A percentile compares a stretch with the other conserved stretches of the same genome.
Conservation (phyloP, 2,329 filamentous ascomycete genomes). For the Pseudocercospora vitis region DNA sequence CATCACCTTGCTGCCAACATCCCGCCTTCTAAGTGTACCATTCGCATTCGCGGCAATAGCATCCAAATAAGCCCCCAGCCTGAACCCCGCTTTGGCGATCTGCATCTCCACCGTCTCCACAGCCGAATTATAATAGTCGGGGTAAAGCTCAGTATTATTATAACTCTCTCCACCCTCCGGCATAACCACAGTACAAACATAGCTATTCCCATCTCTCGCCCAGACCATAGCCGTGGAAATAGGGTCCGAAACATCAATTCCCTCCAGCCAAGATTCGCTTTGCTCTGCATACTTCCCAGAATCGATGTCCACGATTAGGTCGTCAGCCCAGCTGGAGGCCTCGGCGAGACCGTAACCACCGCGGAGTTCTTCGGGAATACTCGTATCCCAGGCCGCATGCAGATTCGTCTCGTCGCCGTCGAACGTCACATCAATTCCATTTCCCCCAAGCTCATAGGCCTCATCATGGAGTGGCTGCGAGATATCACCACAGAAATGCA, state of each 20-base stretch:
- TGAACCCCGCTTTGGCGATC: conserved; percentile 45
- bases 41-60: conserved; percentile 33
- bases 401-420: conserved; percentile 44
- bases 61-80: conserved; percentile 41
- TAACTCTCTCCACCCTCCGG: conserved; percentile 42
- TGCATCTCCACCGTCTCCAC: conserved; percentile 45
- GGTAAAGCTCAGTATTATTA: conserved; percentile 16
- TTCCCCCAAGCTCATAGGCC: conserved; percentile 46
- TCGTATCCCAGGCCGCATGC: conserved; percentile 48
- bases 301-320: conserved; percentile 41
- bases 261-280: conserved; percentile 39
- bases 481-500: conserved; percentile 64
- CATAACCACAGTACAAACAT: conserved; percentile 45
- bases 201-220: conserved; percentile 46
- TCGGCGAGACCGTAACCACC: conserved; percentile 43
- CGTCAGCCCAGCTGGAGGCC: conserved; percentile 42
- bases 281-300: conserved; percentile 41
- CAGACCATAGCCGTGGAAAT: conserved; percentile 43
- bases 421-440: conserved; percentile 48
- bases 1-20: conserved; percentile 1
- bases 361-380: conserved; percentile 45
- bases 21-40: neutral
- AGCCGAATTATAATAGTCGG: conserved; percentile 37
- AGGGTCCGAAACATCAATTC: conserved; percentile 40
- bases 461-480: conserved; percentile 65